Evolutionary conservation across 2,329 filamentous ascomycete genomes (phyloP).

Genomic region (Sphaerulina musiva): DNA sequence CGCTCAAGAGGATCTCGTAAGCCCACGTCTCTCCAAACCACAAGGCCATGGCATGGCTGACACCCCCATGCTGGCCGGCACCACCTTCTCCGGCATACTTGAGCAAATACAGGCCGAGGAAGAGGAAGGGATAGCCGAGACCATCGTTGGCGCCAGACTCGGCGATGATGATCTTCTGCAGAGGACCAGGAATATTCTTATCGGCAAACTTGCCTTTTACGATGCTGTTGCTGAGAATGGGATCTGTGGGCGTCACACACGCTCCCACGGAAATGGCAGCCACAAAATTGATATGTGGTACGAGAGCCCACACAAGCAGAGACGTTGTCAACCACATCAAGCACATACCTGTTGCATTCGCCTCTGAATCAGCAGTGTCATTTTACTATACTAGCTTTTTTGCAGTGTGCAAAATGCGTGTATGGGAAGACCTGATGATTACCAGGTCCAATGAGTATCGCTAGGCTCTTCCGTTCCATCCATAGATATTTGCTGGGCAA

Average conservation of each 20-base stretch:
- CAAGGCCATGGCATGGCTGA: slow-evolving; percentile 60
- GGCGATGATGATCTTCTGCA: slow-evolving; percentile 61
- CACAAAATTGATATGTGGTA: slow-evolving; percentile 65
- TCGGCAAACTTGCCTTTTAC: slow-evolving; percentile 93
- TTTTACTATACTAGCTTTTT: too few relatives aligned
- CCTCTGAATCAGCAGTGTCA: too few relatives aligned
- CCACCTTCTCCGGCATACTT: slow-evolving; percentile 62
- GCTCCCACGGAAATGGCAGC: slow-evolving; percentile 74
- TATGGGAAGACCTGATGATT: too few relatives aligned
- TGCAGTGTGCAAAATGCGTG: too few relatives aligned
- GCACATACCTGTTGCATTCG: slow-evolving; percentile 55
- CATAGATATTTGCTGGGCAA: slow-evolving; percentile 74
- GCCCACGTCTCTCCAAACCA: slow-evolving; percentile 85
- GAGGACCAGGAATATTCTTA: slow-evolving; percentile 72
- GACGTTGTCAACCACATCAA: slow-evolving; percentile 82
- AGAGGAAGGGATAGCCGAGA: slow-evolving; percentile 80
- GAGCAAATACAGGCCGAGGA: slow-evolving; percentile 75
- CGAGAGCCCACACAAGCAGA: slow-evolving; percentile 67
- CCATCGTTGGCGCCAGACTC: slow-evolving; percentile 89
- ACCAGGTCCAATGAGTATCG: slow-evolving; percentile 65
- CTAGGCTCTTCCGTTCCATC: slow-evolving; percentile 69
- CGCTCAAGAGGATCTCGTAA: slow-evolving; percentile 72
- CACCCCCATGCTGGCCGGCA: slow-evolving; percentile 51
- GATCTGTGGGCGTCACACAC: slow-evolving; percentile 88
- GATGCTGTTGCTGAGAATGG: slow-evolving; percentile 79